These are phyloP conservation scores for Leccinum subspadiceum DNA, from an alignment of 1,284 basidiomycete species.

Conservation along the genomic window DNA sequence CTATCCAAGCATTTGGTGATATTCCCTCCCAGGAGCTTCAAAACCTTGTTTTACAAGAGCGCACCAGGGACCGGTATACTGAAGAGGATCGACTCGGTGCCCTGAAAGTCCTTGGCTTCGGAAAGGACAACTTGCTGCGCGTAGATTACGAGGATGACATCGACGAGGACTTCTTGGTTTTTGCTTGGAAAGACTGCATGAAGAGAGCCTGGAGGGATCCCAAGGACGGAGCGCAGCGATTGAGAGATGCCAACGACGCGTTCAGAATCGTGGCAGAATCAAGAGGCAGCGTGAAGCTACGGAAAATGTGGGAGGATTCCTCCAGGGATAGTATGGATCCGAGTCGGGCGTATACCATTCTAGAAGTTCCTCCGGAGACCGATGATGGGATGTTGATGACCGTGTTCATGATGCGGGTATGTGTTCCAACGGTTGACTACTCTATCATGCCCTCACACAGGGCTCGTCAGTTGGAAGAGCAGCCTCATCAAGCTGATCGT, in stretches of 20 bases:
- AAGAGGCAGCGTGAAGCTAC: slow-evolving; percentile 49
- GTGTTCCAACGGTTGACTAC: slow-evolving; percentile 28
- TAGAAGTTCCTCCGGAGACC: slow-evolving; percentile 67
- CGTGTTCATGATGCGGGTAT: slow-evolving; percentile 70
- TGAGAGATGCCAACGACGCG: slow-evolving; percentile 58
- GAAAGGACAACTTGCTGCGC: slow-evolving; percentile 52
- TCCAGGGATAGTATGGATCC: slow-evolving; percentile 64
- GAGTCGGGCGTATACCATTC: slow-evolving; percentile 67
- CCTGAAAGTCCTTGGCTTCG: slow-evolving; percentile 59
- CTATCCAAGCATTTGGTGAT: slow-evolving; percentile 46
- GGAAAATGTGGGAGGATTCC: slow-evolving; percentile 51
- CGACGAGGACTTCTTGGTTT: slow-evolving; percentile 63
- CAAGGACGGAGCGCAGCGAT: slow-evolving; percentile 41
- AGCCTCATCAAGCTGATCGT: slow-evolving; percentile 47
- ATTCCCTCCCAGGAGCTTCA: slow-evolving; percentile 47
- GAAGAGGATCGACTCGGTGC: slow-evolving; percentile 49
- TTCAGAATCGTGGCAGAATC: slow-evolving; percentile 64
- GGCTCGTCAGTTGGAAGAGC: slow-evolving; percentile 45
- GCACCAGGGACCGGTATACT: slow-evolving; percentile 63
- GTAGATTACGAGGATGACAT: slow-evolving; percentile 68
- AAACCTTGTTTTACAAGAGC: slow-evolving; percentile 56
- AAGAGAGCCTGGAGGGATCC: slow-evolving; percentile 61
- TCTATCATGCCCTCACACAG: slow-evolving; percentile 8
- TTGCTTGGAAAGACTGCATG: slow-evolving; percentile 64
- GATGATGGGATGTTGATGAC: slow-evolving; percentile 78